Percentiles rank a stretch among this genome's conserved stretches.
These are phyloP conservation scores for Talaromyces sp. DNA, from an alignment of 2,329 filamentous ascomycete species.

Conservation along the genomic window DNA sequence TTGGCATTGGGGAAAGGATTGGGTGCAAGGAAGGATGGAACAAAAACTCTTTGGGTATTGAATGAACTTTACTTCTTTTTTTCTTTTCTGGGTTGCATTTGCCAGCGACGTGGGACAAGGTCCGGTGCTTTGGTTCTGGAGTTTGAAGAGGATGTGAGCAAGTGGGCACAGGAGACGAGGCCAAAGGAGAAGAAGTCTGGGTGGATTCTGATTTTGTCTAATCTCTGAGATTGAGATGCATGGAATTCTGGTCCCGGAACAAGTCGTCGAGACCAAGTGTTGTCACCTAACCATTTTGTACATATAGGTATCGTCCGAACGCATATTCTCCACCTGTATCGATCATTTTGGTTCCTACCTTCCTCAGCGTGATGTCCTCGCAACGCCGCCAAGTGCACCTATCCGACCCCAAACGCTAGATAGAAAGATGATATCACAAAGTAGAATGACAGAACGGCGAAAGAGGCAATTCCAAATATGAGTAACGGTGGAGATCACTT, in stretches of 20 bases:
- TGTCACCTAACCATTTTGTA: background rate
- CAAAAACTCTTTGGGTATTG: conserved; percentile 1
- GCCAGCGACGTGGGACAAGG: conserved; percentile 9
- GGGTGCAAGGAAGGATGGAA: conserved; percentile 9
- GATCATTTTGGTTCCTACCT: background rate
- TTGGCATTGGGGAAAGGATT: conserved; percentile 5
- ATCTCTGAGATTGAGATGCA: background rate
- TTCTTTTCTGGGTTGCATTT: conserved; percentile 14
- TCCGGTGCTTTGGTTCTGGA: conserved; percentile 13
- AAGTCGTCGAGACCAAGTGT: background rate
- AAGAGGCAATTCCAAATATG: background rate
- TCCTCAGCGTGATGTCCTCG: background rate
- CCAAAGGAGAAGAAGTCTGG: background rate
- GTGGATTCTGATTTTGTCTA: background rate
- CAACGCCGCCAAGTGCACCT: conserved; percentile 5
- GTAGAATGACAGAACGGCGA: background rate
- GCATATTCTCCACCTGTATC: background rate
- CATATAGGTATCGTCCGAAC: conserved; percentile 3
- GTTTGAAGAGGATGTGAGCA: conserved; percentile 1
- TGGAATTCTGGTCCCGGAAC: background rate
- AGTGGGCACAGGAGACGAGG: background rate
- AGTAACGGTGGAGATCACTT: background rate
- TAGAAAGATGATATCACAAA: background rate
- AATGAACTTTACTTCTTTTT: conserved; percentile 7
- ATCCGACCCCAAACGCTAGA: background rate